These are phyloP conservation scores for Metschnikowia lochheadii DNA, from an alignment of 805 yeast species.

Conservation along the genomic window DNA sequence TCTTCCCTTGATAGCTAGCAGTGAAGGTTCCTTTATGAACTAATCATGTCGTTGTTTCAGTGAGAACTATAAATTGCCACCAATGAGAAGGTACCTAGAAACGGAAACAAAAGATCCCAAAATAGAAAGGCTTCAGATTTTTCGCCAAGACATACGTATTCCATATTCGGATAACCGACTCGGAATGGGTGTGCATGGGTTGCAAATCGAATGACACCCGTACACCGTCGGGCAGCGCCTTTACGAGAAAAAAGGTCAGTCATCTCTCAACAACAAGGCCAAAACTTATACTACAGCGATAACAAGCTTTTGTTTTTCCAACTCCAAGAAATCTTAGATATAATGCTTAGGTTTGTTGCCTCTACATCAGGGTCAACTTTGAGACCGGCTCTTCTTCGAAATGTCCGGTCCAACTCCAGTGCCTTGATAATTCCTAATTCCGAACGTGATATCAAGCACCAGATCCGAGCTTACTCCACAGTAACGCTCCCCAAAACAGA, in stretches of 20 bases:
- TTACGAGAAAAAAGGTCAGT: conserved; percentile 1
- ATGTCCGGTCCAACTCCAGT: conserved; percentile 28
- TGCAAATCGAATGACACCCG: neutral
- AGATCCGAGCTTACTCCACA: conserved; percentile 11
- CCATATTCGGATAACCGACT: neutral
- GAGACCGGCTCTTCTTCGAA: conserved; percentile 36
- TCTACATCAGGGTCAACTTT: conserved; percentile 34
- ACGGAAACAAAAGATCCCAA: no score
- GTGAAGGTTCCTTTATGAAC: no score
- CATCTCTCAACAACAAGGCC: neutral
- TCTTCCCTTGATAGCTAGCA: no score
- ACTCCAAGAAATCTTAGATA: neutral
- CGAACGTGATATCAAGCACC: conserved; percentile 11
- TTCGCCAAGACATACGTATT: neutral
- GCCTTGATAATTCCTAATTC: conserved; percentile 11
- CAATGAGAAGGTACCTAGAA: no score
- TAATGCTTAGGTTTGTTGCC: conserved; percentile 38
- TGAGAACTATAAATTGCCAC: no score
- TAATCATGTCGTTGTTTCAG: no score
- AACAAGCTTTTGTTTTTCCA: neutral
- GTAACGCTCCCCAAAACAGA: neutral
- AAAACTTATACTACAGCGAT: neutral
- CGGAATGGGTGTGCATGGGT: neutral
- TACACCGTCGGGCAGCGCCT: conserved; percentile 2
- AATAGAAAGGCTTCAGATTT: no score